Conservation (phyloP, 2,329 filamentous ascomycete genomes). For the Colletotrichum sp. region DNA sequence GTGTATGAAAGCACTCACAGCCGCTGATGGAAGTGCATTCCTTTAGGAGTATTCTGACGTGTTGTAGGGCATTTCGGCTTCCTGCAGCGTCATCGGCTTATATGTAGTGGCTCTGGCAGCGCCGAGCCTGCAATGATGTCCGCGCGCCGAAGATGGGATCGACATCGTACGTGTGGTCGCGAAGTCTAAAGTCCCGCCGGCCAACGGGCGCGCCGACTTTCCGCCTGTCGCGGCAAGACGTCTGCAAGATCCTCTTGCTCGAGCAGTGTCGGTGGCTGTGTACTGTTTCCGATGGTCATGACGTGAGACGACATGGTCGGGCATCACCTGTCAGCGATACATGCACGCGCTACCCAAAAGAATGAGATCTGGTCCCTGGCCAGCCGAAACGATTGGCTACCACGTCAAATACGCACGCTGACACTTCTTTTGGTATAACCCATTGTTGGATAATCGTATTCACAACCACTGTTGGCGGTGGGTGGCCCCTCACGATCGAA, state of each 20-base stretch:
- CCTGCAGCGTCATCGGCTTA: neutral
- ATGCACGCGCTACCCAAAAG: neutral
- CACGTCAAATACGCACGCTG: neutral
- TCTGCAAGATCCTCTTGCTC: constrained; percentile 8
- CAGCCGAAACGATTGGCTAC: neutral
- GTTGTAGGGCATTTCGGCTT: neutral
- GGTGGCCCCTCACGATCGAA: neutral
- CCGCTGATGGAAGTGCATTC: neutral
- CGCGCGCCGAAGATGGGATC: constrained; percentile 10
- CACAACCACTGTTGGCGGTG: neutral
- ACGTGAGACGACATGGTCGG: constrained; percentile 1
- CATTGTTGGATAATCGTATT: neutral
- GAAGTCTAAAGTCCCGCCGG: neutral
- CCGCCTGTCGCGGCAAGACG: neutral
- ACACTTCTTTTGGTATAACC: neutral
- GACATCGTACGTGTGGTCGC: neutral
- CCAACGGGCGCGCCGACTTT: neutral
- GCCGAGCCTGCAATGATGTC: neutral
- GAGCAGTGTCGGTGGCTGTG: constrained; percentile 13
- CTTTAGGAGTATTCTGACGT: neutral
- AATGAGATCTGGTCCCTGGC: neutral
- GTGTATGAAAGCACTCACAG: neutral
- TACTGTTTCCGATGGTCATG: constrained; percentile 7
- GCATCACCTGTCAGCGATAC: neutral
- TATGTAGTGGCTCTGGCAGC: neutral